Evolutionary conservation across 2,329 filamentous ascomycete species (phyloP).

Genomic region (Plenodomus biglobosus): DNA sequence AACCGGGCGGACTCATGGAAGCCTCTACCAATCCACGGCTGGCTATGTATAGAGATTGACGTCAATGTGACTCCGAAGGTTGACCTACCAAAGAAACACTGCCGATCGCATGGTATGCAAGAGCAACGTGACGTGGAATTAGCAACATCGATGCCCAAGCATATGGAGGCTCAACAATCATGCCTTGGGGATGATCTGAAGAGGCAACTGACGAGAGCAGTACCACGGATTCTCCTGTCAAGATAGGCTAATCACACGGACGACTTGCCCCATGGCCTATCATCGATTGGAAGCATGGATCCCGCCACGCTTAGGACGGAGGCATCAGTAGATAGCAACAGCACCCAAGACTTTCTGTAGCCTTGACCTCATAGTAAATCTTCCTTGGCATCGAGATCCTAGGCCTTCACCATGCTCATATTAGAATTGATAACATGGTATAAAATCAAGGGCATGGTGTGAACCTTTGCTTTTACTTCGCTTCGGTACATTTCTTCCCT

Average conservation of each 20-base stretch:
- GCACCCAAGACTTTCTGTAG: background rate
- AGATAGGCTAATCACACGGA: background rate
- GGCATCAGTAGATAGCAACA: background rate
- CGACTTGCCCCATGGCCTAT: background rate
- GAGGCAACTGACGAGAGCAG: background rate
- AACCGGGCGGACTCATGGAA: slow-evolving; percentile 2
- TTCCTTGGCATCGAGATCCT: slow-evolving; percentile 1
- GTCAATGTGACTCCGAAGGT: background rate
- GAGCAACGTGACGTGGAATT: background rate
- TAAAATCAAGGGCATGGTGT: background rate
- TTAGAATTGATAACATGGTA: background rate
- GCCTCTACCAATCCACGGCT: background rate
- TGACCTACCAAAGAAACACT: background rate
- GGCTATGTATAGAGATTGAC: background rate
- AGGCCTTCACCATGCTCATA: background rate
- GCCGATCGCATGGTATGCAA: background rate
- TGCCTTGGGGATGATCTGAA: background rate
- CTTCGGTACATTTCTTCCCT: background rate
- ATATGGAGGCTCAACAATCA: background rate
- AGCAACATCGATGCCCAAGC: background rate
- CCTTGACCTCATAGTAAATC: slow-evolving; percentile 1
- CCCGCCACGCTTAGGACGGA: background rate
- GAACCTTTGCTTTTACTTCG: background rate
- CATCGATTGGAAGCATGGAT: background rate
- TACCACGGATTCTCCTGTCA: background rate